Base-by-base conservation (phyloP, 331 rosid genomes). In the Malus hybrid region DNA sequence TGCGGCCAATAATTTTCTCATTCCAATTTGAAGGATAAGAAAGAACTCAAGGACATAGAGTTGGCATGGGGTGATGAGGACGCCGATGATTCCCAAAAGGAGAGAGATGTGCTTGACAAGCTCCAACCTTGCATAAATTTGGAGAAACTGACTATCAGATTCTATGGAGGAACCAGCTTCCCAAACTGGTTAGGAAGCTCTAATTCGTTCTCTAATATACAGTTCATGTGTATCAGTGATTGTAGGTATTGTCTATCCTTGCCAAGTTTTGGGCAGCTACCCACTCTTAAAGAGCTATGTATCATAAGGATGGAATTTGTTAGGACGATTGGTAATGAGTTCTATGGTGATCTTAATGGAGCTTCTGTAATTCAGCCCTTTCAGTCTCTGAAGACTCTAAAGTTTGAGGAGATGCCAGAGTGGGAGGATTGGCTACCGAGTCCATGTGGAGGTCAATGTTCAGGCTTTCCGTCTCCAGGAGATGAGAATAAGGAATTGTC, bases 191-290 rank as follows among this genome's bases (percentile, higher is more conserved):
- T 10, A 10, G 48, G 48, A 42, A 28, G 29, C 29, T 28, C 29
- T 28, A 28, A 28, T 28, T 28, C 29, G 29, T 28, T 28, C 29
- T 28, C 29, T 2, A 42, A 42, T 5, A 42, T 42, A 42, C 48
- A 42, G 14, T 42, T 3, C 48, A 42, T 42, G 48, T 42, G 48
- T 10, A 10, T 42, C 14, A 42, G 5, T 42, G 48, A 42, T 42
- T 42, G 48, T 3, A 33, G 2, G 7, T 28, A 3, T 22, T 73
- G 69, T 27, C 16, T 20, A 8, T 61, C 10, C 2, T 27, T 73
- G 27, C 77, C 77, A 9, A 18, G 69, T 9, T 34, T 73, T 61
- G 77, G 77, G 57, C 61, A 6, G 24, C 77, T 73, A 16, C 68
- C 76, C 7, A 34, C 19, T 60, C 68, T 72, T 24, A 60, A 72